Evolutionary conservation across 345 rosid species (phyloP).

Genomic region (Citrus glauca): DNA sequence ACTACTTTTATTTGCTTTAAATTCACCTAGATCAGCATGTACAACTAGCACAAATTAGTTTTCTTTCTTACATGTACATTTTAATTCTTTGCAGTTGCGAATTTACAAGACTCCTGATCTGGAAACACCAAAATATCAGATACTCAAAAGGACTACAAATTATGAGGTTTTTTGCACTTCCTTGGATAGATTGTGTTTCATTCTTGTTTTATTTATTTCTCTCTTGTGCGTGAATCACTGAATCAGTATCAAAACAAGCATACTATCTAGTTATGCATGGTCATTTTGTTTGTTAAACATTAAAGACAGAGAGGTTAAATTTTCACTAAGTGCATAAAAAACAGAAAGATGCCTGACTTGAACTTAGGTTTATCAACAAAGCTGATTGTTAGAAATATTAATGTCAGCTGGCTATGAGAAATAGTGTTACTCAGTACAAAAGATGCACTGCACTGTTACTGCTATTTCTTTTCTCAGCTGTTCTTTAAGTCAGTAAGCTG

Average conservation of each 20-base stretch:
- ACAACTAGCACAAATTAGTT: neutral
- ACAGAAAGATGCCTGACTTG: neutral
- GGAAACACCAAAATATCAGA: conserved; percentile 71
- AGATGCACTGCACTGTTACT: neutral
- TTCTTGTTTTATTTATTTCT: neutral
- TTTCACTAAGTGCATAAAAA: neutral
- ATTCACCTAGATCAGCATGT: neutral
- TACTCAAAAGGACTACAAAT: conserved; percentile 63
- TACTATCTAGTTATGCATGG: neutral
- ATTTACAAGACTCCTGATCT: conserved; percentile 75
- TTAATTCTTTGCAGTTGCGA: conserved; percentile 41
- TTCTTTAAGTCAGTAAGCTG: neutral
- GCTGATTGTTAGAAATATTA: neutral
- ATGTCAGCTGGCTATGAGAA: neutral
- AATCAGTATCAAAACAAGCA: neutral
- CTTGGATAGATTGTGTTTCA: neutral
- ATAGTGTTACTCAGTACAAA: neutral
- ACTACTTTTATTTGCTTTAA: conserved; percentile 5
- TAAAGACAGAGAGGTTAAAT: neutral
- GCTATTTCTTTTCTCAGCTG: neutral
- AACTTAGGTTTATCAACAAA: neutral
- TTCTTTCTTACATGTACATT: neutral
- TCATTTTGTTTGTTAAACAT: neutral
- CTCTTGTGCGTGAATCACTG: neutral
- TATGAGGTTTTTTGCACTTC: conserved; percentile 55